Evolutionary conservation across 2,329 filamentous ascomycete species (phyloP).

Genomic region (Pyrenochaeta sp.): DNA sequence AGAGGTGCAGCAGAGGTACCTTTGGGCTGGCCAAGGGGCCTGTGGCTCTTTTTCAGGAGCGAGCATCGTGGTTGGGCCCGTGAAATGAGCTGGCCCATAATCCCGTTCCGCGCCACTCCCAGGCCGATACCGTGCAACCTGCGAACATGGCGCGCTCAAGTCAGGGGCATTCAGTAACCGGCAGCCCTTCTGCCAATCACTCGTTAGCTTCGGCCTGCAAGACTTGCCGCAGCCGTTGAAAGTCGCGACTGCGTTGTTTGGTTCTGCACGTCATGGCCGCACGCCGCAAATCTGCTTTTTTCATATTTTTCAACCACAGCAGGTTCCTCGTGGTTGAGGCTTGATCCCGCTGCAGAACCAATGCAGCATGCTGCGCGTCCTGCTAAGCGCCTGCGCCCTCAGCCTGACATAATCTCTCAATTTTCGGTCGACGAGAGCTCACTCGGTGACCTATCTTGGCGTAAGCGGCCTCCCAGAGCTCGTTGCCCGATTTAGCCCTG

Average conservation of each 20-base stretch:
- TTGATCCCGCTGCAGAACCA: too few species aligned
- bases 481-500: too few species aligned
- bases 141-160: constrained; percentile 13
- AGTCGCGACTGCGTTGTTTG: not conserved
- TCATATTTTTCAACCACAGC: not conserved
- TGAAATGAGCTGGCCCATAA: constrained; percentile 32
- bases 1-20: too few species aligned
- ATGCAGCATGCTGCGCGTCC: too few species aligned
- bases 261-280: constrained; percentile 2
- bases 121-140: too few species aligned
- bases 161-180: too few species aligned
- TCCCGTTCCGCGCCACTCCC: constrained; percentile 14
- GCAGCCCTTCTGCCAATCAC: too few species aligned
- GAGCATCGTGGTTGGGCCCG: constrained; percentile 21
- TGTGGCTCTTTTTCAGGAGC: constrained; percentile 15
- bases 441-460: not conserved
- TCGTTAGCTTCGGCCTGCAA: too few species aligned
- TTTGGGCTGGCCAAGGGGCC: constrained; percentile 21
- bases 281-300: not conserved
- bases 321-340: too few species aligned
- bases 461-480: not conserved
- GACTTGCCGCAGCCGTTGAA: constrained; percentile 14
- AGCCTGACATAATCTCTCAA: constrained; percentile 6
- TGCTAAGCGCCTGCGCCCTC: not conserved
- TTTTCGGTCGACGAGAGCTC: not conserved